phyloP scores from a whole-genome alignment of 106 monocot species.

The Phalaenopsis aphrodite region DNA sequence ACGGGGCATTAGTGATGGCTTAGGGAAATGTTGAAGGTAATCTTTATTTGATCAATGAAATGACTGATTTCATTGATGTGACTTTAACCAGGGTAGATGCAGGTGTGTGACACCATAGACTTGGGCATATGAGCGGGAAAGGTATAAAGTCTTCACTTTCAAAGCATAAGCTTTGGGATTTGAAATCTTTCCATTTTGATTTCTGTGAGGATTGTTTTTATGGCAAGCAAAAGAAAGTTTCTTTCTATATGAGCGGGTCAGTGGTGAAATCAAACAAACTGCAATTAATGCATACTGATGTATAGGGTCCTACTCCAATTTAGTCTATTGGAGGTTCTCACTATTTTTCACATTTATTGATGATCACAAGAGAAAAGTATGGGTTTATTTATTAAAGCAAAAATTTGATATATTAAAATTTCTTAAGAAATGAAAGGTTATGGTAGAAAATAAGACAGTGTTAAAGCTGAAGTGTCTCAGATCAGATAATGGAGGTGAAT shows the following conservation, averaged over 20 bases:
- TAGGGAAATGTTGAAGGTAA: neutral
- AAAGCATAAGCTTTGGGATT: neutral
- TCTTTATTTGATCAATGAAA: neutral
- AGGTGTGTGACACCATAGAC: neutral
- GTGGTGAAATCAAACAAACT: neutral
- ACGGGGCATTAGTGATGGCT: neutral
- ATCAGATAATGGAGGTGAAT: no score
- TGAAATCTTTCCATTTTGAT: neutral
- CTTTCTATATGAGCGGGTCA: neutral
- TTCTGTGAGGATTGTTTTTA: neutral
- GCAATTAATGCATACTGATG: conserved; percentile 5
- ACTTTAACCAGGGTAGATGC: neutral
- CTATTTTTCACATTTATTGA: neutral
- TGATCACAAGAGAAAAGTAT: neutral
- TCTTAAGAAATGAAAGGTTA: no score
- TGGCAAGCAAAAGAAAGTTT: neutral
- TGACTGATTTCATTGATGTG: neutral
- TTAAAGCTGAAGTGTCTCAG: no score
- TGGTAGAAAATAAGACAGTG: no score
- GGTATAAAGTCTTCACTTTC: neutral
- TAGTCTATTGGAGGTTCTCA: neutral
- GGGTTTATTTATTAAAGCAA: conserved; percentile 3
- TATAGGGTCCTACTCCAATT: neutral
- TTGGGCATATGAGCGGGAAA: neutral
- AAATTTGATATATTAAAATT: neutral